A percentile compares a stretch with the other conserved stretches of the same genome.
Conservation (phyloP, 352 stramenopile genomes). For the Globisporangium acanthophoron region DNA sequence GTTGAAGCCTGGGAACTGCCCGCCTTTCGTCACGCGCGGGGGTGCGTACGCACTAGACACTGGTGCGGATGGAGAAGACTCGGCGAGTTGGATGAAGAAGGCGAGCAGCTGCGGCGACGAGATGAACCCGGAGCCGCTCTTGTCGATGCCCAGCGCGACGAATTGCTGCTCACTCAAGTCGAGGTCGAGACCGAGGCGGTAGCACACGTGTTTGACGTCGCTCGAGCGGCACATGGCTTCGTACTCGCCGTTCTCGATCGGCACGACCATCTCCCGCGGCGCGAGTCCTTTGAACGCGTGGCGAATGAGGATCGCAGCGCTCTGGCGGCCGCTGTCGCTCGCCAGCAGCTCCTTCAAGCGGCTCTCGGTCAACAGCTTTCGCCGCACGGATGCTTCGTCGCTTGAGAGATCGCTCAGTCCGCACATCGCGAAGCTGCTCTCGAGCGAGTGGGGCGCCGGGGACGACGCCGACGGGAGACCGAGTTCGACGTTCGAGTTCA, state of each 20-base stretch:
- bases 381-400: constrained; percentile 28
- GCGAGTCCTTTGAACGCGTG: constrained; percentile 72
- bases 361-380: constrained; percentile 60
- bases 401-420: constrained; percentile 12
- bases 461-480: constrained; percentile 1
- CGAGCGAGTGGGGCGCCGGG: constrained; percentile 6
- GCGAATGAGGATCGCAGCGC: constrained; percentile 57
- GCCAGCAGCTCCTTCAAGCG: constrained; percentile 43
- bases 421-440: constrained; percentile 15
- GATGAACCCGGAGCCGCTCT: constrained; percentile 49
- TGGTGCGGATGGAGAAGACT: not conserved
- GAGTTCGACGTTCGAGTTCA: constrained; percentile 25
- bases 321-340: constrained; percentile 50
- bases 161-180: constrained; percentile 61
- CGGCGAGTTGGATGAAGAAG: constrained; percentile 47
- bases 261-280: constrained; percentile 57
- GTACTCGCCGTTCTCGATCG: constrained; percentile 61
- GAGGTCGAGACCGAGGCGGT: constrained; percentile 60
- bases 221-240: constrained; percentile 53
- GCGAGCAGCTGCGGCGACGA: constrained; percentile 51
- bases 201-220: constrained; percentile 73
- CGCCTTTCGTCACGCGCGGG: constrained; percentile 5
- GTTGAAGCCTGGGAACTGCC: constrained; percentile 2
- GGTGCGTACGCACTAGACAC: not conserved
- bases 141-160: constrained; percentile 38